phyloP scores from a whole-genome alignment of 352 stramenopile genomes.

The Phytopythium sindhum region DNA sequence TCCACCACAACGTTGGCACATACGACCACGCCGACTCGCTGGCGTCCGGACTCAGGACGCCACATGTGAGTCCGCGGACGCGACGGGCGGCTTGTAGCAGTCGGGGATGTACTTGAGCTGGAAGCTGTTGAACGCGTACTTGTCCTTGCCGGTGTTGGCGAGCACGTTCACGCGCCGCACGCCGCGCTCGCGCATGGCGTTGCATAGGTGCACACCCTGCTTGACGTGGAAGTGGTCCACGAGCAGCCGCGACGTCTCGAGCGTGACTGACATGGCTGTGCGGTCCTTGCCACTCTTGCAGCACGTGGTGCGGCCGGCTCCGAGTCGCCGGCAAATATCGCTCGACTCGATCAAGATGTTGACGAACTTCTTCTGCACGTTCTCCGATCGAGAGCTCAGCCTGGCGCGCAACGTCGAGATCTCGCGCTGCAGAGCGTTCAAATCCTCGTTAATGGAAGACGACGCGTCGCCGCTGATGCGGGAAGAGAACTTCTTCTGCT shows the following conservation, averaged over 20 bases:
- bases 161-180: slow-evolving; percentile 84
- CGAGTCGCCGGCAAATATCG: slow-evolving; percentile 87
- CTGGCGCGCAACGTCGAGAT: slow-evolving; percentile 53
- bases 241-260: slow-evolving; percentile 92
- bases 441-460: slow-evolving; percentile 20
- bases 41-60: slow-evolving; percentile 40
- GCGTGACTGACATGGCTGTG: slow-evolving; percentile 96
- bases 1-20: neutral
- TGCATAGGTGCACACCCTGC: slow-evolving; percentile 80
- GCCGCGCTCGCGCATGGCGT: slow-evolving; percentile 82
- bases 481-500: slow-evolving; percentile 10
- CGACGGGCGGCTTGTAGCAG: slow-evolving; percentile 88
- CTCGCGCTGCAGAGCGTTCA: slow-evolving; percentile 53
- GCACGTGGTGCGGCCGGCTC: slow-evolving; percentile 91
- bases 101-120: slow-evolving; percentile 97
- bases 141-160: slow-evolving; percentile 86
- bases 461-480: slow-evolving; percentile 15
- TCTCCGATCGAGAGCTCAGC: slow-evolving; percentile 57
- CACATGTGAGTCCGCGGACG: slow-evolving; percentile 74
- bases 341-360: slow-evolving; percentile 86
- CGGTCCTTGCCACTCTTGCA: slow-evolving; percentile 98
- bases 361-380: slow-evolving; percentile 83
- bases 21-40: neutral
- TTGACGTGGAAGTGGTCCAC: slow-evolving; percentile 87
- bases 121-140: slow-evolving; percentile 97